phyloP scores from a whole-genome alignment of 352 stramenopile genomes.

The Pythium sp. region DNA sequence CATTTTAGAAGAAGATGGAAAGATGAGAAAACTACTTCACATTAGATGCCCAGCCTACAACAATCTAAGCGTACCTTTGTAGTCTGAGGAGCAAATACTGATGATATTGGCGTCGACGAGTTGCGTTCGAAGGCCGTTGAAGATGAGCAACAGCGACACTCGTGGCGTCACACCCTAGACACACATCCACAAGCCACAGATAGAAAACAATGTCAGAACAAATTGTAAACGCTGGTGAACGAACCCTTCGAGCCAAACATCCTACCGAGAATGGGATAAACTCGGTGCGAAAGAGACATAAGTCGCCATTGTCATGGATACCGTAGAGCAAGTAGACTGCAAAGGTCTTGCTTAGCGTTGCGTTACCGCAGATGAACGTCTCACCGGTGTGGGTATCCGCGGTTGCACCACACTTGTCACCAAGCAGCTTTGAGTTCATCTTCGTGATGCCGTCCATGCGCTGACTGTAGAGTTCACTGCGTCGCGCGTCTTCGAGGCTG shows the following conservation, averaged over 20 bases:
- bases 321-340: conserved; percentile 61
- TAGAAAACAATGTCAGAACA: background rate
- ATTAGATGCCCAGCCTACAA: background rate
- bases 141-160: conserved; percentile 53
- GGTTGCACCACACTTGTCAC: conserved; percentile 41
- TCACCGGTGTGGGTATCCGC: conserved; percentile 70
- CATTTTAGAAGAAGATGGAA: background rate
- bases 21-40: background rate
- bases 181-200: background rate
- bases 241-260: background rate
- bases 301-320: conserved; percentile 64
- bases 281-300: conserved; percentile 69
- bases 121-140: conserved; percentile 41
- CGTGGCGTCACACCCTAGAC: conserved; percentile 51
- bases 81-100: conserved; percentile 56
- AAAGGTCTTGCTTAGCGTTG: conserved; percentile 57
- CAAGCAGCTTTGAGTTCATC: conserved; percentile 65
- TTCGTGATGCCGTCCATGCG: conserved; percentile 57
- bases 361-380: conserved; percentile 59
- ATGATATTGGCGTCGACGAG: conserved; percentile 54
- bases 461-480: conserved; percentile 59
- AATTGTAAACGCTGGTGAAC: background rate
- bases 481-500: conserved; percentile 51
- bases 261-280: conserved; percentile 69
- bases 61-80: conserved; percentile 41